A percentile compares a stretch with the other conserved stretches of the same genome.
phyloP scores from a whole-genome alignment of 2,329 filamentous ascomycete genomes.

The Aspergillus felis region DNA sequence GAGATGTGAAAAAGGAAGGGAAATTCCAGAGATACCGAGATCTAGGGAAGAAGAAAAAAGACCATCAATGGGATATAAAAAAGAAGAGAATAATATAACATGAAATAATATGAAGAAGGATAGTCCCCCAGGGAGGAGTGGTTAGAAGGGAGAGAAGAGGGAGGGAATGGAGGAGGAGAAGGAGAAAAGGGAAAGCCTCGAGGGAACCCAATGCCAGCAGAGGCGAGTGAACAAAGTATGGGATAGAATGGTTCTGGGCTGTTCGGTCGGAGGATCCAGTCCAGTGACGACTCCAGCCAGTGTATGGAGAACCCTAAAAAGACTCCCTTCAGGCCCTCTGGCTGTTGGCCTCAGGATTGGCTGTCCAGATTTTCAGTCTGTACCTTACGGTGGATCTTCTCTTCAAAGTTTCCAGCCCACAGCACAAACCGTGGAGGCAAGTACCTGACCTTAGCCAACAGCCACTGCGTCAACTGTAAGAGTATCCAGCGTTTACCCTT shows the following conservation, averaged over 20 bases:
- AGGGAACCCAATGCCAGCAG: neutral
- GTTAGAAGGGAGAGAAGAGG: constrained; percentile 8
- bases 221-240: neutral
- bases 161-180: constrained; percentile 5
- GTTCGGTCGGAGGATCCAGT: neutral
- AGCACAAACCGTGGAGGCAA: neutral
- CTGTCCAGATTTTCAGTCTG: neutral
- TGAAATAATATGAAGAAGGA: constrained; percentile 20
- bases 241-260: neutral
- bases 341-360: neutral
- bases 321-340: neutral
- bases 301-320: neutral
- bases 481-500: neutral
- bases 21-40: constrained; percentile 29
- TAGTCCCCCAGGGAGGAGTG: constrained; percentile 12
- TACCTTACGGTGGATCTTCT: neutral
- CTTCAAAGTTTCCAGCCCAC: neutral
- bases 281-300: neutral
- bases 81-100: constrained; percentile 19
- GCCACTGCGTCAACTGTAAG: neutral
- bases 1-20: constrained; percentile 11
- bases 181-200: constrained; percentile 1
- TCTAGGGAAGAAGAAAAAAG: constrained; percentile 11
- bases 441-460: neutral
- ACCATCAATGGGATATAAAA: constrained; percentile 3